A percentile compares a stretch with the other conserved stretches of the same genome.
phyloP scores from a whole-genome alignment of 2,329 filamentous ascomycete genomes.

The Dryadomyces sulphureus region DNA sequence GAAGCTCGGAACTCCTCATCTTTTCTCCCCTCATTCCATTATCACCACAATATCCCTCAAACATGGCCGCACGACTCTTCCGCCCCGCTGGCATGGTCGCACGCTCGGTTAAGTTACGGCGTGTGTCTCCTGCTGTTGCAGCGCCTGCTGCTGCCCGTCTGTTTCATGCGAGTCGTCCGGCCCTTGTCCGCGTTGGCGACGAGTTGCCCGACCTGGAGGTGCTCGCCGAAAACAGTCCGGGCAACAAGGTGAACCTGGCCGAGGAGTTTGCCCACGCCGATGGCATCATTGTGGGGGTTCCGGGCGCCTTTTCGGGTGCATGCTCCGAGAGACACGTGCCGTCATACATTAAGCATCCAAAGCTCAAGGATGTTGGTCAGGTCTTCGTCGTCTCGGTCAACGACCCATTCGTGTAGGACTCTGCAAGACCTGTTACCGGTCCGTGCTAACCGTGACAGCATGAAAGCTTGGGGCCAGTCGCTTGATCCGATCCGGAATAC shows the following conservation, averaged over 20 bases:
- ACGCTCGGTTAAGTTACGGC: constrained; percentile 3
- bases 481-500: constrained; percentile 63
- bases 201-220: constrained; percentile 61
- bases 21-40: background rate
- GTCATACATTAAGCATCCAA: constrained; percentile 67
- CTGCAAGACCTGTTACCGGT: background rate
- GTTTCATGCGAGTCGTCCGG: constrained; percentile 52
- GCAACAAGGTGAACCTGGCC: constrained; percentile 79
- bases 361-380: constrained; percentile 63
- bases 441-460: constrained; percentile 35
- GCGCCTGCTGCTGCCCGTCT: constrained; percentile 3
- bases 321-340: constrained; percentile 60
- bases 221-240: constrained; percentile 72
- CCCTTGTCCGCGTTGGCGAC: constrained; percentile 64
- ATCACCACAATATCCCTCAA: background rate
- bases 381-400: constrained; percentile 90
- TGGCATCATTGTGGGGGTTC: constrained; percentile 74
- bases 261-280: constrained; percentile 57
- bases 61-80: constrained; percentile 9
- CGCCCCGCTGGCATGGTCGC: constrained; percentile 5
- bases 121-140: background rate
- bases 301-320: constrained; percentile 54
- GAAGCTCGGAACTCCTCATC: background rate
- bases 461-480: constrained; percentile 73
- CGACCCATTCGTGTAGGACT: constrained; percentile 77